A percentile compares a stretch with the other conserved stretches of the same genome.
Evolutionary conservation across 352 stramenopile genomes (phyloP).

Genomic region (Phytopythium aichiense): DNA sequence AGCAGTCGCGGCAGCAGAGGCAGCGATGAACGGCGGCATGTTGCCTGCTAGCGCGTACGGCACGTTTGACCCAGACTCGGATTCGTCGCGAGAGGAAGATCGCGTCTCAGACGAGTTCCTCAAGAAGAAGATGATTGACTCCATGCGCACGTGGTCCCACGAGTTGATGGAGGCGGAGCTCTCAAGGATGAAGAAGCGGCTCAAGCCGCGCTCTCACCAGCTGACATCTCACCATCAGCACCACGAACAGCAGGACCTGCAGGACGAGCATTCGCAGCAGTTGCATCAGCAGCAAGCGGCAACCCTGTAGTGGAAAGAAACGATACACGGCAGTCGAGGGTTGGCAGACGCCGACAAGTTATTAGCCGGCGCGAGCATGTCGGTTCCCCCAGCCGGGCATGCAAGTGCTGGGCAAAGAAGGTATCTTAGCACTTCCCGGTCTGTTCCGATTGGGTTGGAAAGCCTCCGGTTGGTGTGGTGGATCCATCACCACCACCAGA

Average conservation of each 20-base stretch:
- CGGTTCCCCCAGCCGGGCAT: neutral
- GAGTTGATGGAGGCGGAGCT: constrained; percentile 68
- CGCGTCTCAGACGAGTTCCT: constrained; percentile 47
- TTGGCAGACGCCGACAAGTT: neutral
- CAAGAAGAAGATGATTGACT: constrained; percentile 78
- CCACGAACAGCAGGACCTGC: constrained; percentile 3
- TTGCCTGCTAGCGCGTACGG: constrained; percentile 22
- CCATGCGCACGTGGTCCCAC: constrained; percentile 61
- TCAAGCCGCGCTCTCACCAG: constrained; percentile 35
- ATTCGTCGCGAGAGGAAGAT: constrained; percentile 33
- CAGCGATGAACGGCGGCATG: constrained; percentile 12
- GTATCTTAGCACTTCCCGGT: neutral
- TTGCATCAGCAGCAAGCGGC: constrained; percentile 26
- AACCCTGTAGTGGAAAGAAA: constrained; percentile 27
- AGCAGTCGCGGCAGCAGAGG: neutral
- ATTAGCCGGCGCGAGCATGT: neutral
- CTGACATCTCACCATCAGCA: constrained; percentile 6
- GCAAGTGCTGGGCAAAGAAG: neutral
- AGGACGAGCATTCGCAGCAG: constrained; percentile 4
- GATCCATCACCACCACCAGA: no score
- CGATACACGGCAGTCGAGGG: neutral
- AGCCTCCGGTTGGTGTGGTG: no score
- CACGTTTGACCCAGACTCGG: constrained; percentile 7
- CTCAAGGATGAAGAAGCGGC: constrained; percentile 60
- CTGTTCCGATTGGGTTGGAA: neutral